A percentile compares a stretch with the other conserved stretches of the same genome.
These are phyloP conservation scores for Dryas alaskensis DNA, from an alignment of 306 rosid genomes.

Conservation along the genomic window DNA sequence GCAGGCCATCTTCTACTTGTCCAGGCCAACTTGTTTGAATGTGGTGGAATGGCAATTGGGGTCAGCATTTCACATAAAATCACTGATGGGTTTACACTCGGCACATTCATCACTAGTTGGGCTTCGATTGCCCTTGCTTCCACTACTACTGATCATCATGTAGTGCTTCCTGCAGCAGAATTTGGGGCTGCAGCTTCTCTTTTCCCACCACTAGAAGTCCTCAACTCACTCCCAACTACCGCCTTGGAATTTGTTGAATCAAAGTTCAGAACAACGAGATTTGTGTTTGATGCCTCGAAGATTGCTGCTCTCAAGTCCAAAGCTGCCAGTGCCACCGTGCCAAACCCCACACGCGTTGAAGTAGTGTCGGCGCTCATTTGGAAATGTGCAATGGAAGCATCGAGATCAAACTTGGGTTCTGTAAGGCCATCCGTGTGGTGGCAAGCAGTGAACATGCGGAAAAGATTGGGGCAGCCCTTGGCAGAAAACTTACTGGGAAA, in stretches of 20 bases:
- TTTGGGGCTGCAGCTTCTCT: not conserved
- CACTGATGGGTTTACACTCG: slow-evolving; percentile 30
- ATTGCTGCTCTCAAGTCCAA: too few species aligned
- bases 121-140: not conserved
- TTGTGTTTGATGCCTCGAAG: too few species aligned
- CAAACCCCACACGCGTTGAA: too few species aligned
- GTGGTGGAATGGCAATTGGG: slow-evolving; percentile 39
- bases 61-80: slow-evolving; percentile 37
- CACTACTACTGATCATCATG: not conserved
- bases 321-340: too few species aligned
- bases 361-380: not conserved
- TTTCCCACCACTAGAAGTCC: not conserved
- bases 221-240: not conserved
- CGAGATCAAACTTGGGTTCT: slow-evolving; percentile 11
- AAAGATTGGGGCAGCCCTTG: slow-evolving; percentile 22
- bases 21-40: slow-evolving; percentile 6
- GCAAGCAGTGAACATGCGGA: slow-evolving; percentile 35
- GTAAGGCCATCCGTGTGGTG: slow-evolving; percentile 25
- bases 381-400: slow-evolving; percentile 11
- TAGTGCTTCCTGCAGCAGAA: not conserved
- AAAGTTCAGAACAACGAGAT: too few species aligned
- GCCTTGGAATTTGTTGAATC: too few species aligned
- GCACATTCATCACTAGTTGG: slow-evolving; percentile 32
- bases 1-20: not conserved
- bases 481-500: slow-evolving; percentile 38